Percentiles rank a stretch among this genome's conserved stretches.
Evolutionary conservation across 179 eudicot genomes (phyloP).

Genomic region (Silene noctiflora): DNA sequence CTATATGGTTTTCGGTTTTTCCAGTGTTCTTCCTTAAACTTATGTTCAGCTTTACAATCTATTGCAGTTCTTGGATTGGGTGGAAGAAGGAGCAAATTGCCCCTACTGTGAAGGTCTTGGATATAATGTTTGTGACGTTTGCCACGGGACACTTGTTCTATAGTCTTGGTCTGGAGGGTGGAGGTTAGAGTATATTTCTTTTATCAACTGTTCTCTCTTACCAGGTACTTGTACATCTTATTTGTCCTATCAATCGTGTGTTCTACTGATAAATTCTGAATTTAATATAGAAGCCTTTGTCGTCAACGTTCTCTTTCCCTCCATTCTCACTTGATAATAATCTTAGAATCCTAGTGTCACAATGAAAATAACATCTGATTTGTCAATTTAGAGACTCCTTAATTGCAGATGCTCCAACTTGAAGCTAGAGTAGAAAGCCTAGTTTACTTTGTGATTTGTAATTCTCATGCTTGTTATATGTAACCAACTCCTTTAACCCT

Average conservation of each 20-base stretch:
- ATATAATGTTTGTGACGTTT: slow-evolving; percentile 51
- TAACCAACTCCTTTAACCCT: background rate
- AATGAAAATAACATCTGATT: background rate
- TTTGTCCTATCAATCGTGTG: background rate
- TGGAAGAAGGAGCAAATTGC: slow-evolving; percentile 67
- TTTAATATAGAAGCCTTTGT: background rate
- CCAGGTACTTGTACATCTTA: slow-evolving; percentile 22
- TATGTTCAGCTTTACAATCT: slow-evolving; percentile 1
- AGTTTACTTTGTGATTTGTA: background rate
- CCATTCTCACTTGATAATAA: background rate
- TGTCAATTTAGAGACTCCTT: slow-evolving; percentile 13
- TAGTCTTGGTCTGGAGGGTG: slow-evolving; percentile 25
- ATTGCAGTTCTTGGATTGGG: slow-evolving; percentile 83
- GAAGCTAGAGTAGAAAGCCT: background rate
- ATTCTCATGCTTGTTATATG: background rate
- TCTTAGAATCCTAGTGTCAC: background rate
- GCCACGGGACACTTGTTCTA: slow-evolving; percentile 41
- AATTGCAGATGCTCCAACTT: background rate
- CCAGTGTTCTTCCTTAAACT: background rate
- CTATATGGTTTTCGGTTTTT: background rate
- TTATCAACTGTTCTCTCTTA: slow-evolving; percentile 10
- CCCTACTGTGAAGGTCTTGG: slow-evolving; percentile 87
- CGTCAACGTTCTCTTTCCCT: background rate
- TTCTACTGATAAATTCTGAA: background rate
- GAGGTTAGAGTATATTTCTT: background rate